A percentile compares a stretch with the other conserved stretches of the same genome.
phyloP scores from a whole-genome alignment of 2,329 filamentous ascomycete species.

The Camptophora hylomeconis region DNA sequence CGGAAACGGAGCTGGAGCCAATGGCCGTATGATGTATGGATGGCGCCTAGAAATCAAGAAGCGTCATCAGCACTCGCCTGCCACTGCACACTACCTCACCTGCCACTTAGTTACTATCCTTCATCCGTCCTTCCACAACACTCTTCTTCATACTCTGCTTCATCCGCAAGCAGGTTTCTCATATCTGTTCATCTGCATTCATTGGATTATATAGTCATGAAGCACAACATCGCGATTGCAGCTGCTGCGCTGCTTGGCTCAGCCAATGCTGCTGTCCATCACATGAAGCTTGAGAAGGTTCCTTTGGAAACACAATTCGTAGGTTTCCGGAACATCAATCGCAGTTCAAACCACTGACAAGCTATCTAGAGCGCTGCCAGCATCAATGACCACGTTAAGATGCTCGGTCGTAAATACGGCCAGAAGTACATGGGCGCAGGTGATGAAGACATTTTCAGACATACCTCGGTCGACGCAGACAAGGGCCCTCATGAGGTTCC shows the following conservation, averaged over 20 bases:
- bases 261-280: slow-evolving; percentile 77
- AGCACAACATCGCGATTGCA: too few species aligned
- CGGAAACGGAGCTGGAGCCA: too few species aligned
- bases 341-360: slow-evolving; percentile 4
- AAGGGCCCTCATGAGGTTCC: slow-evolving; percentile 62
- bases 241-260: slow-evolving; percentile 69
- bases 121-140: too few species aligned
- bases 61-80: too few species aligned
- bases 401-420: slow-evolving; percentile 82
- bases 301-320: slow-evolving; percentile 86
- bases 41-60: too few species aligned
- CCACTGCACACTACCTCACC: too few species aligned
- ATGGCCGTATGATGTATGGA: too few species aligned
- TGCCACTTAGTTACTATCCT: too few species aligned
- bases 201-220: too few species aligned
- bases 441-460: slow-evolving; percentile 67
- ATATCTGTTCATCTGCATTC: too few species aligned
- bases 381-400: slow-evolving; percentile 67
- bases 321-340: slow-evolving; percentile 27
- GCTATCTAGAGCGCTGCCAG: slow-evolving; percentile 53
- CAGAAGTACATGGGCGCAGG: slow-evolving; percentile 93
- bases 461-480: slow-evolving; percentile 52
- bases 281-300: slow-evolving; percentile 96
- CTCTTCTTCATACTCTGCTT: too few species aligned
- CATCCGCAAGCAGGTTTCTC: too few species aligned